Base-by-base conservation (phyloP, 2,329 filamentous ascomycete species). In the Ophiocordyceps camponoti-leonardi region DNA sequence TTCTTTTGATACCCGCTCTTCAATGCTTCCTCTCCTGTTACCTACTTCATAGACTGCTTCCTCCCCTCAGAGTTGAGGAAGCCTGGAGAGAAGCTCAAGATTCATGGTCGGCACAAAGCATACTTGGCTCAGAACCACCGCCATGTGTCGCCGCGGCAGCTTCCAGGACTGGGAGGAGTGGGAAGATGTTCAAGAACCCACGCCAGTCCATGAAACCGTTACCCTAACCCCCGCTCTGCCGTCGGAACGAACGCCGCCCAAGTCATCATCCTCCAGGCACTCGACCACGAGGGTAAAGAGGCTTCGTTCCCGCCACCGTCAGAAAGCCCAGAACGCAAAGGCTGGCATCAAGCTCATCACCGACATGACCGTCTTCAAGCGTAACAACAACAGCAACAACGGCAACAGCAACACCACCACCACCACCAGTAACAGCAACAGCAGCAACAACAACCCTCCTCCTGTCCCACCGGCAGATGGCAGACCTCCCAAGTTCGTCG, bases 281-380 rank as follows among this genome's bases (percentile, higher is more conserved):
- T 67, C 69, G 1, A 54, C 59, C 2, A 60, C 63, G 26, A 69
- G 61, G 46, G 54, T 70, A 28, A 61, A 58, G 41, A 64, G 72
- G 10, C 57, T 72, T 20, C 79, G 71, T 55, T 83, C 79, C 4
- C 71, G 71, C 46, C 69, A 72, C 28, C 68, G 77, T 45, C 77
- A 82, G 54, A 75, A 74, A 53, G 68, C 69, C 20, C 68, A 79
- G 55, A 75, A 79, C 58, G 67, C 70, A 46, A 69, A 72, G 60
- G 74, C 73, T 10, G 78, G 78, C 13, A 83, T 84, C 55, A 79
- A 68, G 50, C 59, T 86, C 19, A 77, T 85, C 50, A 87, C 83
- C 2, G 79, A 80, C 55, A 80, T 85, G 66, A 66, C 75, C 49
- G 65, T 60, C 49, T 67, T 67, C 56, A 73, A 63, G 23, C 64